Base-by-base conservation (phyloP, 495 filamentous ascomycete species). In the Poronia punctata region DNA sequence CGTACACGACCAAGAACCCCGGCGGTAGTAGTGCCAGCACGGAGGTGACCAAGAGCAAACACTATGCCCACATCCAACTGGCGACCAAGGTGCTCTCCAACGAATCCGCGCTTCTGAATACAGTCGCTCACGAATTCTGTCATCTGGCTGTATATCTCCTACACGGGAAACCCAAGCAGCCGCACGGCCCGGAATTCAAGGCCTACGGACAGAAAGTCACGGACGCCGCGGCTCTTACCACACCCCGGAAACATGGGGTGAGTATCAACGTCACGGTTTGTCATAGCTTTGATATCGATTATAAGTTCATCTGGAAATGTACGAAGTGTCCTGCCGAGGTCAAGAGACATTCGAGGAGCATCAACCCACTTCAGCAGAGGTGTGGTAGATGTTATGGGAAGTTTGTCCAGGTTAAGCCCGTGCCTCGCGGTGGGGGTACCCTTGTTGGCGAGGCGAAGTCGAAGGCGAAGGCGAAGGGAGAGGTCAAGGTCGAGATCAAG, bases 121-220 rank as follows among this genome's bases (percentile, higher is more conserved):
- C 86, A 1, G 53, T 96, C 15, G 86, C 89, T 3, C 92, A 98
- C 60, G 92, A 98, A 48, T 98, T 88, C 68, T 96, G 90, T 62
- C 92, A 98, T 56, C 69, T 97, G 1, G 80, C 85, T 21, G 89
- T 84, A 52, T 93, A 84, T 60, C 87, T 96, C 70, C 68, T 96
- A 35, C 75, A 71, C 22, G 71, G 78, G 11, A 63, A 84, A 16
- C 71, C 69, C 15, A 75, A 75, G 22, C 73, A 84, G 40, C 82
- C 87, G 1, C 92, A 97, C 54, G 90, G 89, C 8, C 63, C 69
- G 10, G 82, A 83, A 46, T 97, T 97, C 70, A 87, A 94, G 62
- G 48, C 60, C 15, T 95, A 81, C 82, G 78, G 55, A 3, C 56
- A 20, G 43, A 55, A 20, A 34, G 57, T 49, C 30, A 54, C 38